Evolutionary conservation across 2,329 filamentous ascomycete genomes (phyloP), one percentile per base, ranked within the genome.

Genomic region (Diplocarpon rosae): DNA sequence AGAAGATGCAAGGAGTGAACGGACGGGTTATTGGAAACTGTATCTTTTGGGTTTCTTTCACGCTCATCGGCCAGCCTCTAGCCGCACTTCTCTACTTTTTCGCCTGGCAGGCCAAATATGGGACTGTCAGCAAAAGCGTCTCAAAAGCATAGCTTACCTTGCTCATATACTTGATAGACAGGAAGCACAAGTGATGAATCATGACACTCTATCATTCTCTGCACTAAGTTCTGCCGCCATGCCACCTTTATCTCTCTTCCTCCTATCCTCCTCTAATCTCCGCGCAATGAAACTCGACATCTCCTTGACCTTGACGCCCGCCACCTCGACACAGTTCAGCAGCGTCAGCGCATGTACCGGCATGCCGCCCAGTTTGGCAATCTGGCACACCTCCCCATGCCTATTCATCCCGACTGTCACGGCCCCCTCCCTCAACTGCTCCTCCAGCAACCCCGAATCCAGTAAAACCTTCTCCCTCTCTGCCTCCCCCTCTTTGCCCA

Each of bases 61-160:
- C 90, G 52, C 77, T 96, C 2, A 83, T 98, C 11, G 92, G 92
- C 3, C 92, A 98, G 69, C 92, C 92, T 0, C 76, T 96, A 56
- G 92, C 87, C 1, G 89, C 87, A 0, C 68, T 98, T 48, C 72
- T 94, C 62, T 98, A 98, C 64, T 98, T 95, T 64, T 96, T 96
- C 62, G 89, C 89, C 1, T 98, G 92, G 90, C 90, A 96, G 66
- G 87, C 87, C 44, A 96, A 96, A 68, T 95, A 95, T 62, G 92
- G 92, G 11, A 88, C 82, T 57, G 82, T 89, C 16, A 85, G 75
- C 53, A 56, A 53, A 34, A 17, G 17, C 17, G 34, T 30, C 14
- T 15, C 14, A 24, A 40, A 40, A 40, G 27, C 31, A 31, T 31
- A 39, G 37, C 31, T 32, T 17, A 34, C 7, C 16, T 14, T 13